These are phyloP conservation scores for Agaricus blazei DNA, from an alignment of 768 basidiomycete genomes.

Conservation along the genomic window DNA sequence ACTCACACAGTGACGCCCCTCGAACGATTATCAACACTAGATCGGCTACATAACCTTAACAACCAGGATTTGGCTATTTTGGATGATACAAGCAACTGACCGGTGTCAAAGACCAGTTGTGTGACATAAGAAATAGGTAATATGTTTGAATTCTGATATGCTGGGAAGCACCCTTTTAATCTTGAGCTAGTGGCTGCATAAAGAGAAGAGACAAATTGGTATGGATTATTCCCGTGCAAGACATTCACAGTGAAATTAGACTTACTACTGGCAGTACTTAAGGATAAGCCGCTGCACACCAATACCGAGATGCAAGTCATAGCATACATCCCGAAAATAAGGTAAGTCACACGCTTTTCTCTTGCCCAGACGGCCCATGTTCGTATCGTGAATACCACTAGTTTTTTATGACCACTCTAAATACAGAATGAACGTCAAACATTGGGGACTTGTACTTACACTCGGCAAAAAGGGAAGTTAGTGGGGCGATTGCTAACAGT, in stretches of 20 bases:
- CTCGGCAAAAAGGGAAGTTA: not conserved
- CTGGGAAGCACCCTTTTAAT: not conserved
- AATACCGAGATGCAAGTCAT: not conserved
- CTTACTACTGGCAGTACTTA: not conserved
- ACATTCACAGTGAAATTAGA: not conserved
- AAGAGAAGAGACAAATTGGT: too few relatives aligned
- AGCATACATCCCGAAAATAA: not conserved
- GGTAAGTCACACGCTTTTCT: not conserved
- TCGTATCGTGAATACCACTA: not conserved
- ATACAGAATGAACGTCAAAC: too few relatives aligned
- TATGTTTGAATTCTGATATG: not conserved
- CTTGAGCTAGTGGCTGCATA: too few relatives aligned
- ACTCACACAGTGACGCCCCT: not conserved
- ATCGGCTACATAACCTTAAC: not conserved
- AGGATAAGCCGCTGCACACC: not conserved
- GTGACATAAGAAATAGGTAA: not conserved
- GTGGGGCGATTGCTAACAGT: not conserved
- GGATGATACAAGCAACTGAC: not conserved
- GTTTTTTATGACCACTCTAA: too few relatives aligned
- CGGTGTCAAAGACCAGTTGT: not conserved
- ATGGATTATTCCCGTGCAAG: too few relatives aligned
- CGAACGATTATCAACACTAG: not conserved
- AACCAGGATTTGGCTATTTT: not conserved
- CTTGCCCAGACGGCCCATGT: not conserved
- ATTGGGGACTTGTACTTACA: not conserved